Evolutionary conservation across 2,329 filamentous ascomycete genomes (phyloP).

Genomic region (Fusarium falciforme): DNA sequence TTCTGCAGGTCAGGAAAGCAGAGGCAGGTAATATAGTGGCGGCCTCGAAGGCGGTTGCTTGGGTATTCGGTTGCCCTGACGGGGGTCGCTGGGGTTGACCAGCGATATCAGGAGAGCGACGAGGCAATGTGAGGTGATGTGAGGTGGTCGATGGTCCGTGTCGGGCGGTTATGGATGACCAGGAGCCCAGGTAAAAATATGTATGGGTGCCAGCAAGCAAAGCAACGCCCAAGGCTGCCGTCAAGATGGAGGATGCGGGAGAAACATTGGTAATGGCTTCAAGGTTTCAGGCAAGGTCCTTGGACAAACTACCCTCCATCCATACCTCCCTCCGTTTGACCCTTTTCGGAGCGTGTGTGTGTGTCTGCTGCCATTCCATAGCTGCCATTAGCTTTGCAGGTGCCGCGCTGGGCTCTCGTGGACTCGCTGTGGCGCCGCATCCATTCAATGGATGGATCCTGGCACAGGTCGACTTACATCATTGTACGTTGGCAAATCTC

Average conservation of each 20-base stretch:
- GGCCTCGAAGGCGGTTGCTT: conserved; percentile 37
- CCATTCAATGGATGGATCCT: conserved; percentile 18
- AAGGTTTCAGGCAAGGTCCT: conserved; percentile 17
- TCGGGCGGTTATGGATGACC: conserved; percentile 34
- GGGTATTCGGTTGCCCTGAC: conserved; percentile 39
- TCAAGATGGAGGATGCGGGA: conserved; percentile 1
- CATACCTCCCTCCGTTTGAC: conserved; percentile 7
- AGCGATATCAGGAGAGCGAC: conserved; percentile 43
- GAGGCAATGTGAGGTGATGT: conserved; percentile 45
- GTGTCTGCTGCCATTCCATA: conserved; percentile 31
- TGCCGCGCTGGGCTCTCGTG: conserved; percentile 23
- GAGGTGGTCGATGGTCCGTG: conserved; percentile 40
- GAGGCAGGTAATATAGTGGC: conserved; percentile 36
- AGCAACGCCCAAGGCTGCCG: conserved; percentile 12
- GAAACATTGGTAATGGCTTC: conserved; percentile 14
- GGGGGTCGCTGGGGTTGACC: conserved; percentile 33
- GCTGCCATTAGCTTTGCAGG: conserved; percentile 8
- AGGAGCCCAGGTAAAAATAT: conserved; percentile 26
- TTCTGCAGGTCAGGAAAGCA: conserved; percentile 35
- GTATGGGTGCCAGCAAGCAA: conserved; percentile 5
- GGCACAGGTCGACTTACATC: conserved; percentile 41
- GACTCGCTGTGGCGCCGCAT: conserved; percentile 36
- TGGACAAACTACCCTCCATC: background rate
- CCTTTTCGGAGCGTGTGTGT: conserved; percentile 17
- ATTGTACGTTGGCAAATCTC: conserved; percentile 33